Base-by-base conservation (phyloP, 495 filamentous ascomycete genomes). In the Aspergillus avenaceus region DNA sequence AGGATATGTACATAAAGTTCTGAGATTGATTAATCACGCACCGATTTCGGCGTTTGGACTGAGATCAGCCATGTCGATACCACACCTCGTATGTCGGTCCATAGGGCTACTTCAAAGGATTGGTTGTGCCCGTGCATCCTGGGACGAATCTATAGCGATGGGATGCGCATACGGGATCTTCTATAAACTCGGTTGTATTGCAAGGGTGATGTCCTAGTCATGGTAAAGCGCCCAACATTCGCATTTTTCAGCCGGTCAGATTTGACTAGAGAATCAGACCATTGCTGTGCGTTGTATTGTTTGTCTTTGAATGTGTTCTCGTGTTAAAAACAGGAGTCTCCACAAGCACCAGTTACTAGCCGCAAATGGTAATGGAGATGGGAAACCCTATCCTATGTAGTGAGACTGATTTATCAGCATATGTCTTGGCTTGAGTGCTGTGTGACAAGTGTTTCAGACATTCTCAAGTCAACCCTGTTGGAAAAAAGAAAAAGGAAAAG, bases 1-100 rank as follows among this genome's bases (percentile, higher is more conserved):
- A 49, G 58, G 53, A 67, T 66, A 70, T 75, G 72, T 75, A 75
- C 63, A 75, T 75, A 75, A 51, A 63, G 63, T 64, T 63, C 56
- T 57, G 62, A 69, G 55, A 68, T 59, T 63, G 65, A 62, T 64
- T 64, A 38, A 56, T 45, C 58, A 71, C 69, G 66, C 56, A 71
- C 55, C 64, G 60, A 62, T 61, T 57, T 57, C 61, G 65, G 67
- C 63, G 67, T 69, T 66, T 56, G 65, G 60, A 62, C 59, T 46
- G 42, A 48, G 48, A 52, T 47, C 18, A 46, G 34, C 29, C 50
- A 49, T 53, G 47, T 45, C 55, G 42, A 40, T 44, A 58, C 44
- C 41, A 43, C 41, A 47, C 47, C 25, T 25, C 37, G 41, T 25
- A 16, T 38, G 11, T 7, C 19, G n/a, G 18, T 43, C 18, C 25